Base-by-base conservation (phyloP, 176 grass and related monocot species). In the Aegilops speltoides region DNA sequence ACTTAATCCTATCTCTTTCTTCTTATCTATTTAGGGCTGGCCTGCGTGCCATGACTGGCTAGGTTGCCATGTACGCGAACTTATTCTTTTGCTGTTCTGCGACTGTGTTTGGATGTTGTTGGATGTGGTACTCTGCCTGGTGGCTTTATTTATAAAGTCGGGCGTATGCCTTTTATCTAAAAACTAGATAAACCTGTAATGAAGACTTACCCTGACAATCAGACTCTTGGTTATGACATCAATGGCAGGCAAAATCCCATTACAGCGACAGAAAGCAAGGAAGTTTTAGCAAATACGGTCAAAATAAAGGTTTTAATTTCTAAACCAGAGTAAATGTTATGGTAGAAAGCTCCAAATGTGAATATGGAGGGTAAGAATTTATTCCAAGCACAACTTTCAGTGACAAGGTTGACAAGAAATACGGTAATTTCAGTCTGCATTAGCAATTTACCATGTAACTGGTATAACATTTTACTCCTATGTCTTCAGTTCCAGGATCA, bases 201-300 rank as follows among this genome's bases (percentile, higher is more conserved):
- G 15, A 19, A 82, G 40, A 88, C 94, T 91, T 89, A 98, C 97
- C 90, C 97, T 94, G 29, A 99, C 94, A 28, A 99, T 88, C 80
- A 83, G 85, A 66, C 81, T 88, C 66, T 83, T 87, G 25, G 90
- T 68, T 81, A 99, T 89, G 50, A 96, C 65, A 91, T 99, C 97
- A 77, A 99, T 91, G 84, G 94, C 97, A 32, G 94, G 87, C 80
- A 99, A 94, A 89, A 99, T 99, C 68, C 97, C 97, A 80, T 94
- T 99, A 79, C 85, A 93, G 32, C 50, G 84, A 80, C 37, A 68
- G 84, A 64, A 75, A 92, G 13, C 34, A 64, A n/a, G n/a, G n/a
- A 84, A 64, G 4, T 83, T 59, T 64, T 28, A 88, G 46, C 91
- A 26, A 82, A 64, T 64, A 16, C 82, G 54, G 89, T 61, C 73